Evolutionary conservation across 306 rosid genomes (phyloP), one percentile per base, ranked within the genome.

Genomic region (Sechiopsis laciniata): DNA sequence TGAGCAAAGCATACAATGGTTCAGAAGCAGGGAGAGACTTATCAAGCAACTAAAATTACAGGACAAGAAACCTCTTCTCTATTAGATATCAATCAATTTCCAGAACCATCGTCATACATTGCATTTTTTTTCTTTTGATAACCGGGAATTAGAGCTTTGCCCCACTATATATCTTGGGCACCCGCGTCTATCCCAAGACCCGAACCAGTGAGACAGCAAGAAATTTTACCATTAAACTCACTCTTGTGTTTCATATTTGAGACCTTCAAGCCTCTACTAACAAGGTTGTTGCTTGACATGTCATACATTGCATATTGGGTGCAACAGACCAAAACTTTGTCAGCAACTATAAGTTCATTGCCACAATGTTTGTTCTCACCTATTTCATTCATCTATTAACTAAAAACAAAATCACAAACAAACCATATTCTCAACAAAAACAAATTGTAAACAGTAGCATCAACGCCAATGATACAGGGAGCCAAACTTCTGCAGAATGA

Each of bases 401-500:
- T 67, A 67, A 20, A 45, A 66, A 50, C 17, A 51, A 46, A 67
- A 67, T 67, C 73, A 45, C 51, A 17, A 12, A 45, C 11, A 24
- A 67, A 67, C 13, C 5, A 46, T 67, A 67, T 45, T 50, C 40
- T 68, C 58, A 14, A 11, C 42, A 48, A 16, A 15, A 70, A 70
- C 16, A 70, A 70, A 24, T 24, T 22, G 59, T 16, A 26, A 69
- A 70, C 74, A 51, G 74, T 50, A 26, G 21, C 14, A 70, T 70
- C 9, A 51, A 68, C 56, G 46, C 56, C 35, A 50, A 69, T 69
- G 73, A 13, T 19, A 60, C 74, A 68, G 55, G 35, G 19, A 62
- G 21, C 50, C 69, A 62, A 16, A 63, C 24, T 15, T 16, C 51
- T 42, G 53, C 20, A 66, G 48, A 45, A 19, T 66, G 35, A 68